Conservation (phyloP, 2,329 filamentous ascomycete genomes). For the Trichoderma atroviride region DNA sequence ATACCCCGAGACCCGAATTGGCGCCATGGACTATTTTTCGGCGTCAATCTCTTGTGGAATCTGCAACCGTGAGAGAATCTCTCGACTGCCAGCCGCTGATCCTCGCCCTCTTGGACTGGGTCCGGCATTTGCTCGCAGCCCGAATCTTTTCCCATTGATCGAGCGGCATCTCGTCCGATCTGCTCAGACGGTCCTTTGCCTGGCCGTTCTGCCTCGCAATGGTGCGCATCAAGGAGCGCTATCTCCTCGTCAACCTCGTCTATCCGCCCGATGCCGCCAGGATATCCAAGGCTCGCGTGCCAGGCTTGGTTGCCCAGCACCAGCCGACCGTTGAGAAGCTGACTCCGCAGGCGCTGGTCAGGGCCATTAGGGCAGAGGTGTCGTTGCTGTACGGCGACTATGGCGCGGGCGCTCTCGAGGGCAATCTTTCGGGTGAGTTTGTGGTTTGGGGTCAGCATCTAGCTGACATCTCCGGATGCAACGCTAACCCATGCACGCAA, state of each 20-base stretch:
- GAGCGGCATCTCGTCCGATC: not conserved
- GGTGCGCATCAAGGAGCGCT: slow-evolving; percentile 96
- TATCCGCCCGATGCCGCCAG: slow-evolving; percentile 65
- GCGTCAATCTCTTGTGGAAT: not conserved
- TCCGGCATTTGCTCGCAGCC: slow-evolving; percentile 5
- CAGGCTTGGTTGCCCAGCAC: slow-evolving; percentile 73
- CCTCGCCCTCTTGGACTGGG: not conserved
- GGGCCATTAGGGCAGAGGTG: slow-evolving; percentile 71
- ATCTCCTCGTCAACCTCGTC: slow-evolving; percentile 90
- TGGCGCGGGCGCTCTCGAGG: slow-evolving; percentile 73
- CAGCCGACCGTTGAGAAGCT: slow-evolving; percentile 76
- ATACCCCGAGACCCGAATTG: slow-evolving; percentile 21
- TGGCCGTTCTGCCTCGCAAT: slow-evolving; percentile 51
- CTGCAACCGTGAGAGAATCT: not conserved
- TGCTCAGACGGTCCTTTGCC: not conserved
- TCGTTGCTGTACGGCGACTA: slow-evolving; percentile 83
- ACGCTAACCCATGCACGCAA: not conserved
- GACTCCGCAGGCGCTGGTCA: slow-evolving; percentile 65
- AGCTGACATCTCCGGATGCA: not conserved
- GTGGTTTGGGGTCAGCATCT: not conserved
- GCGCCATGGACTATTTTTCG: slow-evolving; percentile 26
- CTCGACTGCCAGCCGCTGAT: not conserved
- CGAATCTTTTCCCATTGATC: slow-evolving; percentile 3
- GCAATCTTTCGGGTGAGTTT: slow-evolving; percentile 65
- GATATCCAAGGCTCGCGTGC: slow-evolving; percentile 43